Evolutionary conservation across 169 alveolate genomes (phyloP).

Genomic region (Plasmodium fragile): DNA sequence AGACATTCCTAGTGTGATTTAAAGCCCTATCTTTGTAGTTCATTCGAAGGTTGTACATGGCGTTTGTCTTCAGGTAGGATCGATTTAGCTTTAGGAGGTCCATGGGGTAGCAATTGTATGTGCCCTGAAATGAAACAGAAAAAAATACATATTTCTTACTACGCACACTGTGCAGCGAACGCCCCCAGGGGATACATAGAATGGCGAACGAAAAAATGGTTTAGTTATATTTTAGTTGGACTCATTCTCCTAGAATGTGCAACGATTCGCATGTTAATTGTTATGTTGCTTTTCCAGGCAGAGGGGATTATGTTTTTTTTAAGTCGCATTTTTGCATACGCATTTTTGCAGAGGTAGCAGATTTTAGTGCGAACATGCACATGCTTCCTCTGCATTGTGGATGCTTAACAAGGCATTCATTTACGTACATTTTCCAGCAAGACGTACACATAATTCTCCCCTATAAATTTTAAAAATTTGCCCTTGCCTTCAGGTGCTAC

Average conservation of each 20-base stretch:
- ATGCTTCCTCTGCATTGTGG: background rate
- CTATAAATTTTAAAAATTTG: conserved; percentile 67
- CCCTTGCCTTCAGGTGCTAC: conserved; percentile 76
- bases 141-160: background rate
- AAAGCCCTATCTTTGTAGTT: conserved; percentile 55
- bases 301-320: background rate
- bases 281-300: background rate
- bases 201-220: background rate
- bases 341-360: background rate
- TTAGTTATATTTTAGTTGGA: background rate
- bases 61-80: conserved; percentile 49
- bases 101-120: conserved; percentile 72
- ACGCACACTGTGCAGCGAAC: background rate
- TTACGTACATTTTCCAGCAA: conserved; percentile 63
- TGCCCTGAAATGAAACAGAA: conserved; percentile 48
- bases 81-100: conserved; percentile 51
- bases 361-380: background rate
- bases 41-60: conserved; percentile 13
- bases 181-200: background rate
- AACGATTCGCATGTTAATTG: background rate
- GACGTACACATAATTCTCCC: conserved; percentile 72
- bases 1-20: conserved; percentile 64
- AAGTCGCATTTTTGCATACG: background rate
- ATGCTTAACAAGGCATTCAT: background rate
- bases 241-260: background rate